A percentile compares a stretch with the other conserved stretches of the same genome.
Conservation (phyloP, 2,329 filamentous ascomycete species). For the Scytalidium sp. region DNA sequence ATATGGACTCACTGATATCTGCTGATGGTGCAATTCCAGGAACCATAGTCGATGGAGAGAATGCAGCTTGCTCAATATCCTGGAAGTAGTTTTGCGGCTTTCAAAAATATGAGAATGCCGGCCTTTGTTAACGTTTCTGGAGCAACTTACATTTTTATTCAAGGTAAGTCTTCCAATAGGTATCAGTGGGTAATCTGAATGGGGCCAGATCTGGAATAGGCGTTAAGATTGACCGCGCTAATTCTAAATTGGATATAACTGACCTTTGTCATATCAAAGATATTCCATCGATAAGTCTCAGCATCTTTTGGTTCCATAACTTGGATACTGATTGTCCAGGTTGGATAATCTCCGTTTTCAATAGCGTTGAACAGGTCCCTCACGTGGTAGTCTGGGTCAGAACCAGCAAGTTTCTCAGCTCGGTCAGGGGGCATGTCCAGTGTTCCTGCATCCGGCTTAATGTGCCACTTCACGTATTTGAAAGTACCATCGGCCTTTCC, state of each 20-base stretch:
- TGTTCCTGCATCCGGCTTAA: conserved; percentile 42
- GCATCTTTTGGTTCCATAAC: conserved; percentile 49
- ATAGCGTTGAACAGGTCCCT: conserved; percentile 40
- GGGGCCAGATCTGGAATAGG: conserved; percentile 35
- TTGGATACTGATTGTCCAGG: conserved; percentile 50
- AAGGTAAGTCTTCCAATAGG: conserved; percentile 48
- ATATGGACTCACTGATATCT: conserved; percentile 51
- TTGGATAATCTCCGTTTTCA: conserved; percentile 38
- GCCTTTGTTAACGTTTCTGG: not conserved
- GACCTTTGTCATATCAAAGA: conserved; percentile 53
- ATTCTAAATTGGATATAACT: not conserved
- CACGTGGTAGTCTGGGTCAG: conserved; percentile 31
- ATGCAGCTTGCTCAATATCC: conserved; percentile 67
- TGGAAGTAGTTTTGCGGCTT: conserved; percentile 61
- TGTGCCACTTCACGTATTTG: conserved; percentile 44
- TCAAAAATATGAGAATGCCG: not conserved
- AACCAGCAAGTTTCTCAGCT: conserved; percentile 27
- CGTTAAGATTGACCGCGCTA: not conserved
- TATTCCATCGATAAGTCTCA: conserved; percentile 40
- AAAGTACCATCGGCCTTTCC: conserved; percentile 41
- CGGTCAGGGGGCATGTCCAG: conserved; percentile 36
- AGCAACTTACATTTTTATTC: conserved; percentile 39
- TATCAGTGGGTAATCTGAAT: conserved; percentile 43
- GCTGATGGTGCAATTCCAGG: conserved; percentile 61
- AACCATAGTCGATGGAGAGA: conserved; percentile 62